Evolutionary conservation across 2,329 filamentous ascomycete genomes (phyloP).

Genomic region (Clonostachys sp.): DNA sequence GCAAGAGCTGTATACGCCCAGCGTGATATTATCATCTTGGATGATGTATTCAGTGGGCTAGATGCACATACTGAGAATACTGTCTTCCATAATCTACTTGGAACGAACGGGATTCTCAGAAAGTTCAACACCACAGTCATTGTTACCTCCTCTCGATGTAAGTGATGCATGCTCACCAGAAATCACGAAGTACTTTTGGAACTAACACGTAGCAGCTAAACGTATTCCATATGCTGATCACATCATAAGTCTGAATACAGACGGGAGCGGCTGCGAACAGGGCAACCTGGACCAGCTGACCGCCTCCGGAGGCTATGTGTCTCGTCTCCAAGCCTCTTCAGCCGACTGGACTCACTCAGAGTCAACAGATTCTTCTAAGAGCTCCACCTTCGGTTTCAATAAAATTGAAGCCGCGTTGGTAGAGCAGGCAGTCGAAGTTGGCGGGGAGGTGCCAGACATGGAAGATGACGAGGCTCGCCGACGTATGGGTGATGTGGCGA

Average conservation of each 20-base stretch:
- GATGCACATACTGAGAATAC: conserved; percentile 16
- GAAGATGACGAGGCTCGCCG: conserved; percentile 4
- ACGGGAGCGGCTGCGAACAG: conserved; percentile 3
- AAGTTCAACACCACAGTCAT: conserved; percentile 11
- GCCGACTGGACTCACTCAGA: conserved; percentile 1
- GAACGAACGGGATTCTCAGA: conserved; percentile 11
- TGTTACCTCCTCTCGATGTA: conserved; percentile 1
- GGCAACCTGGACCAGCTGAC: conserved; percentile 2
- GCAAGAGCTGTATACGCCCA: conserved; percentile 21
- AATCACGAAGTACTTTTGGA: not conserved
- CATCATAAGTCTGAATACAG: conserved; percentile 2
- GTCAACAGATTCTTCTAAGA: not conserved
- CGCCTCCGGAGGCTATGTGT: conserved; percentile 3
- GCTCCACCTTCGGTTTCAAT: not conserved
- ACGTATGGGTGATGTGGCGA: conserved; percentile 5
- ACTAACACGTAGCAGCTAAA: conserved; percentile 1
- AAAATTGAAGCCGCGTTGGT: no score
- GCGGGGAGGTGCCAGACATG: conserved; percentile 1
- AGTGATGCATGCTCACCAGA: not conserved
- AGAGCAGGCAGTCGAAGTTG: no score
- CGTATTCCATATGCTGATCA: conserved; percentile 5
- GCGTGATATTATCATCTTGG: conserved; percentile 13
- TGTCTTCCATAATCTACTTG: conserved; percentile 15
- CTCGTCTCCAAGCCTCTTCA: not conserved
- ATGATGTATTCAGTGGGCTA: conserved; percentile 24